phyloP scores from a whole-genome alignment of 192 early-diverging fungal genomes.

The Chytriomyces confervae region DNA sequence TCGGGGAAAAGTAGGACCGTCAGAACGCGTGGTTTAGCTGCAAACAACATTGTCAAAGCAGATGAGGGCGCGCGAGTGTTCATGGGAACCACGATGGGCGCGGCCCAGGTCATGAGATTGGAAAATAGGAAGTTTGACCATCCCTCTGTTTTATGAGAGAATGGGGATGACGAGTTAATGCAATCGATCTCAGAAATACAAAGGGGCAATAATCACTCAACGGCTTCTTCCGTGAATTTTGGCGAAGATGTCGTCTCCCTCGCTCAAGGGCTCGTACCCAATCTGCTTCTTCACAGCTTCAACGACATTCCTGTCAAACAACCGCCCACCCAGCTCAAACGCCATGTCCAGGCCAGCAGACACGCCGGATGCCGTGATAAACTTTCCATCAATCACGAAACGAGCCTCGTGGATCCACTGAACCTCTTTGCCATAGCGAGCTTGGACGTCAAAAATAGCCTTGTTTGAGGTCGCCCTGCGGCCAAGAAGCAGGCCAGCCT shows the following conservation, averaged over 20 bases:
- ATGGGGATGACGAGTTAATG: not conserved
- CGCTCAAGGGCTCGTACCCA: constrained; percentile 22
- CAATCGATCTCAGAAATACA: not conserved
- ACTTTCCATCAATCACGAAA: constrained; percentile 43
- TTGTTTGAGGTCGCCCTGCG: constrained; percentile 47
- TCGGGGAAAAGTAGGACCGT: constrained; percentile 5
- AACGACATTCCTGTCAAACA: constrained; percentile 21
- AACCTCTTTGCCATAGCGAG: constrained; percentile 6
- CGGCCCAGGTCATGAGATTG: not conserved
- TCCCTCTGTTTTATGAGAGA: not conserved
- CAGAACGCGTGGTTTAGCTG: not conserved
- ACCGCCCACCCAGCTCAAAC: not conserved
- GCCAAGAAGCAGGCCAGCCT: constrained; percentile 36
- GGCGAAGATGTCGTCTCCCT: constrained; percentile 34
- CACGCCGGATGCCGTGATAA: constrained; percentile 45
- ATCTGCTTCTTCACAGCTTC: not conserved
- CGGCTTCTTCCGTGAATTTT: constrained; percentile 23
- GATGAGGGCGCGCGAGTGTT: not conserved
- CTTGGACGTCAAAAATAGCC: constrained; percentile 8
- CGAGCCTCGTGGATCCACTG: constrained; percentile 43
- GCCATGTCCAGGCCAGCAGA: constrained; percentile 47
- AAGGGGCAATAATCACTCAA: not conserved
- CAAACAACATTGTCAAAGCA: not conserved
- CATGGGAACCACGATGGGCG: not conserved
- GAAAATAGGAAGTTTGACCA: not conserved